Evolutionary conservation across 83 land plant species (phyloP).

Genomic region (Thuja plicata): DNA sequence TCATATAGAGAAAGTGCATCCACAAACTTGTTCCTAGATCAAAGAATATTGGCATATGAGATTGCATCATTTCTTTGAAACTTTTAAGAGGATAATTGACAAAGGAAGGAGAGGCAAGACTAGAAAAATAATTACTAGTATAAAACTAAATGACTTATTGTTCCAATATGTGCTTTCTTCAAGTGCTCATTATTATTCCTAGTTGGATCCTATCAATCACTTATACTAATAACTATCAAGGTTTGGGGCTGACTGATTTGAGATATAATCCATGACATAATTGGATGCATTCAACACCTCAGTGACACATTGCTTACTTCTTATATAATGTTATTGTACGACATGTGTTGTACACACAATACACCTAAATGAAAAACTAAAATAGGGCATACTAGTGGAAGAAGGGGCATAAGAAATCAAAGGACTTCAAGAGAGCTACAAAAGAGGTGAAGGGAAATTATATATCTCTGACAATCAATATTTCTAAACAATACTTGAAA

Average conservation of each 20-base stretch:
- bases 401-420: too few species aligned
- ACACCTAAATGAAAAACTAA: too few species aligned
- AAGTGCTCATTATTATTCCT: slow-evolving; percentile 16
- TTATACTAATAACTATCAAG: slow-evolving; percentile 21
- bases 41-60: slow-evolving; percentile 84
- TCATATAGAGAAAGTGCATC: slow-evolving; percentile 86
- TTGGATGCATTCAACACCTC: slow-evolving; percentile 30
- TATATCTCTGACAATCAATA: too few species aligned
- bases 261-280: slow-evolving; percentile 35
- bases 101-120: slow-evolving; percentile 6
- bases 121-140: neutral
- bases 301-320: neutral
- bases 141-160: neutral
- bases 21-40: slow-evolving; percentile 82
- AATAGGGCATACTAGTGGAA: too few species aligned
- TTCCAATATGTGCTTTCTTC: slow-evolving; percentile 14
- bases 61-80: slow-evolving; percentile 76
- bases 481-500: too few species aligned
- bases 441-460: too few species aligned
- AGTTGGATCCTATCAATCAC: slow-evolving; percentile 8
- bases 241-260: slow-evolving; percentile 19
- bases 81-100: slow-evolving; percentile 11
- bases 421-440: too few species aligned
- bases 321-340: neutral
- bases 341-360: too few species aligned